Evolutionary conservation across 2,329 filamentous ascomycete genomes (phyloP).

Genomic region (Paecilomyces niveus): DNA sequence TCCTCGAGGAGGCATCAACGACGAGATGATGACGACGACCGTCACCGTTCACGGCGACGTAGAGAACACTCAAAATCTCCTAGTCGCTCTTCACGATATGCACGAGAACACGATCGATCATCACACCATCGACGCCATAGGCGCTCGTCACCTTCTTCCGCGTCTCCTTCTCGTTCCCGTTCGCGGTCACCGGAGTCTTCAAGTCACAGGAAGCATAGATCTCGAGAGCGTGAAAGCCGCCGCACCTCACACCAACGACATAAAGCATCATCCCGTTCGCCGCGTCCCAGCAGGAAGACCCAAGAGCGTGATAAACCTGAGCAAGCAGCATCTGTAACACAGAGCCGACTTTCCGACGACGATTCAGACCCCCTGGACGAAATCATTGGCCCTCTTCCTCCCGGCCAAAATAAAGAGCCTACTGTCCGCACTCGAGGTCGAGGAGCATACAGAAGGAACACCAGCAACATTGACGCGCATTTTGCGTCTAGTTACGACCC

Average conservation of each 20-base stretch:
- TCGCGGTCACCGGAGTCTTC: constrained; percentile 13
- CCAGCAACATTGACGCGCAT: constrained; percentile 68
- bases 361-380: constrained; percentile 67
- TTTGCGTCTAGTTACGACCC: constrained; percentile 64
- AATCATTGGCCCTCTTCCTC: constrained; percentile 65
- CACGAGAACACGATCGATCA: constrained; percentile 3
- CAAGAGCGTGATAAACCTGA: neutral
- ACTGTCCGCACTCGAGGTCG: constrained; percentile 58
- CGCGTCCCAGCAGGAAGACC: neutral
- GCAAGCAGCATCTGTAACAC: constrained; percentile 1
- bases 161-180: constrained; percentile 13
- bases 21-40: constrained; percentile 6
- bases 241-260: constrained; percentile 1
- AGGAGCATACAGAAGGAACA: constrained; percentile 52
- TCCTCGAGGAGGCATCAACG: constrained; percentile 8
- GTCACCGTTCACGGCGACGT: constrained; percentile 5
- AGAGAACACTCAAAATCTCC: constrained; percentile 15
- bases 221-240: constrained; percentile 3
- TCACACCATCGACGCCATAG: constrained; percentile 9
- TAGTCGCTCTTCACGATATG: constrained; percentile 13
- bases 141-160: constrained; percentile 7
- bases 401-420: constrained; percentile 34
- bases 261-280: neutral
- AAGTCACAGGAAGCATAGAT: constrained; percentile 9
- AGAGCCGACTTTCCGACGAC: constrained; percentile 8